These are phyloP conservation scores for Kurtzmaniella quercitrusa DNA, from an alignment of 1,139 yeast genomes.

Conservation along the genomic window DNA sequence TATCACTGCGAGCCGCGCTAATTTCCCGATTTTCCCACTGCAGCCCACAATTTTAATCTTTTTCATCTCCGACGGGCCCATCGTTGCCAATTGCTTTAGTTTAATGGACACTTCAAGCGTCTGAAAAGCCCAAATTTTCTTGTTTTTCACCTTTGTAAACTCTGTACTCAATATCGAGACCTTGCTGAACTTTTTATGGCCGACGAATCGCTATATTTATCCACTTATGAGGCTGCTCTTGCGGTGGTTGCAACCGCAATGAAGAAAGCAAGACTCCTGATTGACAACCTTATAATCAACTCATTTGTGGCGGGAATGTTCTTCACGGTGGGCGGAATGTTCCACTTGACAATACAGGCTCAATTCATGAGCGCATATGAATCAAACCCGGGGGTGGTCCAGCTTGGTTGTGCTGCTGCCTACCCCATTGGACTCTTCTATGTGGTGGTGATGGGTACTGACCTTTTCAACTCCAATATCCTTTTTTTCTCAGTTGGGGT, in stretches of 20 bases:
- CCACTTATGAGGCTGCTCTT: constrained; percentile 75
- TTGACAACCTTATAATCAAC: constrained; percentile 55
- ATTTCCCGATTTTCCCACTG: background rate
- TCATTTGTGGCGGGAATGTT: constrained; percentile 68
- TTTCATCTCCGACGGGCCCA: background rate
- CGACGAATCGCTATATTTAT: constrained; percentile 56
- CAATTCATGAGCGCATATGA: constrained; percentile 39
- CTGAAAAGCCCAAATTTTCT: background rate
- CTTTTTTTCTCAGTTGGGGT: constrained; percentile 65
- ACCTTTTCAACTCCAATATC: constrained; percentile 68
- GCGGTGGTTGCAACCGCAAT: constrained; percentile 80
- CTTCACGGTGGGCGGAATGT: constrained; percentile 72
- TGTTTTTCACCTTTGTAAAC: background rate
- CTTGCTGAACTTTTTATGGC: constrained; percentile 11
- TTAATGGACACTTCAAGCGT: background rate
- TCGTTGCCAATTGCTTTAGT: too few species aligned
- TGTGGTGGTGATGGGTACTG: constrained; percentile 71
- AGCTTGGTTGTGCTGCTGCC: constrained; percentile 48
- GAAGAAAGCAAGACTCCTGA: constrained; percentile 68
- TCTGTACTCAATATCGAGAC: background rate
- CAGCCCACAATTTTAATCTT: background rate
- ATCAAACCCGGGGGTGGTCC: constrained; percentile 51
- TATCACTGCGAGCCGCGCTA: background rate
- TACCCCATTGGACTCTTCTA: constrained; percentile 70
- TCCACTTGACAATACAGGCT: constrained; percentile 53